Conservation (phyloP, 2,329 filamentous ascomycete genomes). For the Colletotrichum liriopes region DNA sequence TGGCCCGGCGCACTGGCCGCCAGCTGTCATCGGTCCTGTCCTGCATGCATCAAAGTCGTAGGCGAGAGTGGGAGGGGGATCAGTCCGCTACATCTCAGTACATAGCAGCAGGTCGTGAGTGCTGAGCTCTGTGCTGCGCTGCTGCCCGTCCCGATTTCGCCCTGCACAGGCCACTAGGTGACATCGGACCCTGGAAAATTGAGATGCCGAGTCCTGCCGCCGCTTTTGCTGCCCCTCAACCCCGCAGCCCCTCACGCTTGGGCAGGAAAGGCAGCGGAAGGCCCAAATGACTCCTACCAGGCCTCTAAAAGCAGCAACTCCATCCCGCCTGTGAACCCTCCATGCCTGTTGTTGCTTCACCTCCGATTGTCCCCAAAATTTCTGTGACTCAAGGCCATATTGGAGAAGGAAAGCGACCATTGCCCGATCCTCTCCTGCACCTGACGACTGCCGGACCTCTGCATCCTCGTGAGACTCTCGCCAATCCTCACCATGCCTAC, state of each 20-base stretch:
- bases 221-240: conserved; percentile 42
- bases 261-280: not conserved
- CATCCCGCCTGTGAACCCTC: conserved; percentile 38
- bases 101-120: not conserved
- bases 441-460: conserved; percentile 32
- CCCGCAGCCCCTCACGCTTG: conserved; percentile 23
- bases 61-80: not conserved
- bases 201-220: conserved; percentile 37
- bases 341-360: conserved; percentile 32
- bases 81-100: not conserved
- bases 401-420: conserved; percentile 38
- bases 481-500: conserved; percentile 81
- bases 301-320: conserved; percentile 35
- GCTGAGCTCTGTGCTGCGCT: not conserved
- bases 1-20: conserved; percentile 22
- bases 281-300: conserved; percentile 12
- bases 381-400: conserved; percentile 57
- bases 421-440: conserved; percentile 31
- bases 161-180: conserved; percentile 22
- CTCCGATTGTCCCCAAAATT: conserved; percentile 51
- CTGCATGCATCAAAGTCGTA: not conserved
- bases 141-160: conserved; percentile 21
- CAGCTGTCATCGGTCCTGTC: conserved; percentile 24
- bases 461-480: conserved; percentile 33
- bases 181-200: conserved; percentile 43